Conservation (phyloP, 257 asterid genomes). For the Solanum gandarillasii region DNA sequence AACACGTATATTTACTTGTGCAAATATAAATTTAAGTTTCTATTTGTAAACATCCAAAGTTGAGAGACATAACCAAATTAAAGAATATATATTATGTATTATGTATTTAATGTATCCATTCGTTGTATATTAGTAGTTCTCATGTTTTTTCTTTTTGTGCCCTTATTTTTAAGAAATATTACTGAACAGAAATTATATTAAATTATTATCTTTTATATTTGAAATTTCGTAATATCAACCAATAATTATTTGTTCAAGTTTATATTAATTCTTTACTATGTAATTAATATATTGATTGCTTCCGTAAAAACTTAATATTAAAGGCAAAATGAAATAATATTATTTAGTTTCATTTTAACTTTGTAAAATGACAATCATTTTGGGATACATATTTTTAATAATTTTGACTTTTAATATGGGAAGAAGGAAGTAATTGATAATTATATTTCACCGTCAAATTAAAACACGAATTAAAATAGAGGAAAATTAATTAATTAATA, state of each 20-base stretch:
- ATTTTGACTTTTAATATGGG: not conserved
- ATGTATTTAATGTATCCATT: not conserved
- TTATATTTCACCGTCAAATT: not conserved
- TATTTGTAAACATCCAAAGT: fast-evolving
- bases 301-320: not conserved
- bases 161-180: not conserved
- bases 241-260: not conserved
- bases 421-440: not conserved
- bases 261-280: not conserved
- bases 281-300: not conserved
- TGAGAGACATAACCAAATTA: not conserved
- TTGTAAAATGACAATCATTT: not conserved
- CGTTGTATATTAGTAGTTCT: not conserved
- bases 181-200: not conserved
- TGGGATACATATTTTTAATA: not conserved
- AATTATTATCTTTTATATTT: not conserved
- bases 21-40: too few relatives aligned
- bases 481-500: not conserved
- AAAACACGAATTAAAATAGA: not conserved
- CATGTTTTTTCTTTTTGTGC: not conserved
- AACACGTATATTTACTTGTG: not conserved
- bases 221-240: not conserved
- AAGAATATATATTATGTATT: not conserved
- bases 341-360: not conserved
- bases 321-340: not conserved